Evolutionary conservation across 495 filamentous ascomycete species (phyloP).

Genomic region (Chaetomium tenue): DNA sequence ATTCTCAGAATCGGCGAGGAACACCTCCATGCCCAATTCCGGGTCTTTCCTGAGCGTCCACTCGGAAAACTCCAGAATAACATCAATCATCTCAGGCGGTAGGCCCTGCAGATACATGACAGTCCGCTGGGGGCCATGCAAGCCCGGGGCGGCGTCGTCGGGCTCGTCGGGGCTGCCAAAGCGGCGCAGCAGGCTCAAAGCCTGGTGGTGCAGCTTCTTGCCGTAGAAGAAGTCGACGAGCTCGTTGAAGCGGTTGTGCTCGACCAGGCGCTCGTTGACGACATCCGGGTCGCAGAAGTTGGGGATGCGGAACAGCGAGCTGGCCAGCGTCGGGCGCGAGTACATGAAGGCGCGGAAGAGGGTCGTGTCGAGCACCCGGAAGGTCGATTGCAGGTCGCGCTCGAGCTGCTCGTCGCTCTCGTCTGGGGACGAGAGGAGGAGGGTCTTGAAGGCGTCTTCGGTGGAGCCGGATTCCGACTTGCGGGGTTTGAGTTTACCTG

Average conservation of each 20-base stretch:
- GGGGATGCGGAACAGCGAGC: conserved; percentile 87
- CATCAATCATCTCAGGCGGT: conserved; percentile 80
- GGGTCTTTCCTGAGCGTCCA: conserved; percentile 78
- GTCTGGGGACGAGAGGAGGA: conserved; percentile 48
- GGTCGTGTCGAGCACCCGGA: conserved; percentile 84
- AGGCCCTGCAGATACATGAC: conserved; percentile 88
- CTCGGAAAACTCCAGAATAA: conserved; percentile 85
- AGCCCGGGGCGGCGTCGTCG: conserved; percentile 59
- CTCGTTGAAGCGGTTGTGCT: conserved; percentile 86
- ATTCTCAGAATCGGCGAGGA: conserved; percentile 90
- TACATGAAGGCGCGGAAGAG: conserved; percentile 94
- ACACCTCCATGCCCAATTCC: conserved; percentile 88
- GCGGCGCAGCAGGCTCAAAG: conserved; percentile 74
- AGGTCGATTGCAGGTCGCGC: conserved; percentile 67
- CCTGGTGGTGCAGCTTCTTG: conserved; percentile 87
- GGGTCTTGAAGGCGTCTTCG: conserved; percentile 52
- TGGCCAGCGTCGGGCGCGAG: conserved; percentile 76
- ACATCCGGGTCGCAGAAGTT: conserved; percentile 98
- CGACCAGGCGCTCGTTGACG: conserved; percentile 86
- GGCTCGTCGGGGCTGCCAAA: conserved; percentile 75
- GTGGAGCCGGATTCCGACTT: conserved; percentile 53
- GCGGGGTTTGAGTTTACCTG: conserved; percentile 64
- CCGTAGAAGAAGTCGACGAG: conserved; percentile 96
- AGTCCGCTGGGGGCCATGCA: conserved; percentile 81
- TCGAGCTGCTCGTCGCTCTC: conserved; percentile 63